Percentiles rank a stretch among this genome's conserved stretches.
Conservation (phyloP, 331 rosid genomes). For the Prunus yedoensis region DNA sequence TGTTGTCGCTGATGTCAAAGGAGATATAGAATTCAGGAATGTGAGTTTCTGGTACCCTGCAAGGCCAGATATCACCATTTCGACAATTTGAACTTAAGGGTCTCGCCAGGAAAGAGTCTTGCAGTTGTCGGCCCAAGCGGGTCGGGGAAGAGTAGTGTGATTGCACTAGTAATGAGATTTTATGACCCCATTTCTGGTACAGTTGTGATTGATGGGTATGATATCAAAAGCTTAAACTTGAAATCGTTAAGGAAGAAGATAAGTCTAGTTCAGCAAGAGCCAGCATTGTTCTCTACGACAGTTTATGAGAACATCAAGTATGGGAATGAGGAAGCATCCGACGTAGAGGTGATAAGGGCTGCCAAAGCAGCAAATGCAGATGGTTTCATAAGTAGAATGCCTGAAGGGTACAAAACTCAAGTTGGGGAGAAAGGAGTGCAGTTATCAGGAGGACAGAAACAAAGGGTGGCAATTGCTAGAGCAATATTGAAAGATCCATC, state of each 20-base stretch:
- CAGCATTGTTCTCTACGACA: constrained; percentile 70
- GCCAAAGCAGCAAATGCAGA: constrained; percentile 84
- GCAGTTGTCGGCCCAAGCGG: constrained; percentile 84
- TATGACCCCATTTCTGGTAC: constrained; percentile 58
- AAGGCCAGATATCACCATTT: constrained; percentile 61
- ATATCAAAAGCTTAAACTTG: constrained; percentile 57
- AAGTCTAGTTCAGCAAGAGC: constrained; percentile 84
- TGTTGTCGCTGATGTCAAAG: constrained; percentile 45
- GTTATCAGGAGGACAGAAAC: constrained; percentile 76
- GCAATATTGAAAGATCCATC: constrained; percentile 76
- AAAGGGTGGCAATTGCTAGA: constrained; percentile 76
- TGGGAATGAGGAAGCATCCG: constrained; percentile 68
- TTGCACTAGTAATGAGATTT: constrained; percentile 65
- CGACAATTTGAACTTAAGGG: constrained; percentile 49
- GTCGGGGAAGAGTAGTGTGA: constrained; percentile 80
- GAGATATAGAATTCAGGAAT: constrained; percentile 57
- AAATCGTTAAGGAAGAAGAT: constrained; percentile 60
- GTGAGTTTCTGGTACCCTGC: constrained; percentile 71
- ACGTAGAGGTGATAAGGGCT: constrained; percentile 67
- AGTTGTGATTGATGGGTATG: constrained; percentile 50
- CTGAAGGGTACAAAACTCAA: constrained; percentile 62
- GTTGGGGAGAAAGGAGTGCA: constrained; percentile 82
- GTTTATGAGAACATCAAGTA: constrained; percentile 74
- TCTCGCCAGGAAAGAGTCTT: constrained; percentile 59
- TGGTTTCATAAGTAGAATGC: constrained; percentile 69